These are phyloP conservation scores for Globisporangium spiculum DNA, from an alignment of 352 stramenopile genomes.

Conservation along the genomic window DNA sequence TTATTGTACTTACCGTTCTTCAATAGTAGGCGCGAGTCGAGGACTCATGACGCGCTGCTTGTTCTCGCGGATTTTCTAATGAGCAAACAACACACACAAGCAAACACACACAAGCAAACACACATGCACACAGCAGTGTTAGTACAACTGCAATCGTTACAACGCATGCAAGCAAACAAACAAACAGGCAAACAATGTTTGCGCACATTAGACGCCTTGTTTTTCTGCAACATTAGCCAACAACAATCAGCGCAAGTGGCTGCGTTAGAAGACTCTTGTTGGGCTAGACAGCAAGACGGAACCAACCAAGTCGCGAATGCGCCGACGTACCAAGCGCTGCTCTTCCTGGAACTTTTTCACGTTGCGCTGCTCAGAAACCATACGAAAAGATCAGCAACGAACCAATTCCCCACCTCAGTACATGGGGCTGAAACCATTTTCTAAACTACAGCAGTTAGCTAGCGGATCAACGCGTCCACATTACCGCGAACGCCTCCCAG, in stretches of 20 bases:
- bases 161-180: neutral
- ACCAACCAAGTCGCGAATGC: neutral
- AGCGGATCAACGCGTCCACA: neutral
- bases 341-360: conserved; percentile 16
- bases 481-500: conserved; percentile 56
- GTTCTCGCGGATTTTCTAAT: conserved; percentile 65
- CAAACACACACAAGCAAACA: neutral
- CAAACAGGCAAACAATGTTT: no score
- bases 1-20: conserved; percentile 22
- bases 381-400: neutral
- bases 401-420: neutral
- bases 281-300: neutral
- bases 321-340: conserved; percentile 12
- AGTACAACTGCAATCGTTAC: neutral
- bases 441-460: no score
- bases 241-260: neutral
- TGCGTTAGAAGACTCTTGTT: neutral
- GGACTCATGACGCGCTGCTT: conserved; percentile 35
- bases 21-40: conserved; percentile 19
- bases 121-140: neutral
- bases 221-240: conserved; percentile 21
- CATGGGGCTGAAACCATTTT: neutral
- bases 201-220: conserved; percentile 33
- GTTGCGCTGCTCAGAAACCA: conserved; percentile 21
- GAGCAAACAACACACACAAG: neutral